Evolutionary conservation across 2,329 filamentous ascomycete species (phyloP).

Genomic region (Xylariomycetidae sp.): DNA sequence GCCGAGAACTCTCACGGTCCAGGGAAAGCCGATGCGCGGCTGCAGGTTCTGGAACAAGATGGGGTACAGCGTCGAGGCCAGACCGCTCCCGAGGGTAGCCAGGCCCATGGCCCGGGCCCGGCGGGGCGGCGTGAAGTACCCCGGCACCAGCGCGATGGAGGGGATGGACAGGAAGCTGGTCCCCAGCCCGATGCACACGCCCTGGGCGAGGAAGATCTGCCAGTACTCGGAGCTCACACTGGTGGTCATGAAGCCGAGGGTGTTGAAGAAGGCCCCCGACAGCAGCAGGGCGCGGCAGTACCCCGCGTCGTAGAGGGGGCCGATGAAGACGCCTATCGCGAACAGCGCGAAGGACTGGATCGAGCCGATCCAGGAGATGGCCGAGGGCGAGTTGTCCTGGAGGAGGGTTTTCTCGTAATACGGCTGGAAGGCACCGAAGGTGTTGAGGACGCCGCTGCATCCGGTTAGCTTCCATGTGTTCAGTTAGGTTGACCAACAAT

Average conservation of each 20-base stretch:
- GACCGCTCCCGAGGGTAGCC: constrained; percentile 9
- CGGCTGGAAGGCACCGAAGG: constrained; percentile 25
- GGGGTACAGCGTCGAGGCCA: constrained; percentile 10
- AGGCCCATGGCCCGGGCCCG: constrained; percentile 8
- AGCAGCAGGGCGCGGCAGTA: constrained; percentile 20
- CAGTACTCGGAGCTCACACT: constrained; percentile 9
- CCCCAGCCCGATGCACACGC: constrained; percentile 9
- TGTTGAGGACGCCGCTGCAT: constrained; percentile 18
- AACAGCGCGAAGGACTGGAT: constrained; percentile 26
- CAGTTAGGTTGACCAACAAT: not conserved
- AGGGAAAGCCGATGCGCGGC: constrained; percentile 10
- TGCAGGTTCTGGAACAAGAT: constrained; percentile 11
- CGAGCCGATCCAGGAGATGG: constrained; percentile 25
- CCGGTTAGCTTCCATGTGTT: not conserved
- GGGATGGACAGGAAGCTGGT: constrained; percentile 10
- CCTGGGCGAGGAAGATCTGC: constrained; percentile 10
- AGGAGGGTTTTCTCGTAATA: constrained; percentile 19
- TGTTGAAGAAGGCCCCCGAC: constrained; percentile 15
- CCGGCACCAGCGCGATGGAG: constrained; percentile 9
- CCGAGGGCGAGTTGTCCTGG: constrained; percentile 13
- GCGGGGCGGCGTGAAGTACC: constrained; percentile 9
- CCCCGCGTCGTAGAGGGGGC: constrained; percentile 26
- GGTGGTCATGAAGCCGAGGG: constrained; percentile 9
- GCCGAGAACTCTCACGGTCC: constrained; percentile 10
- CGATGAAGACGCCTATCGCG: constrained; percentile 22